phyloP scores from a whole-genome alignment of 176 grass and related monocot genomes.

The Neostapfia colusana region DNA sequence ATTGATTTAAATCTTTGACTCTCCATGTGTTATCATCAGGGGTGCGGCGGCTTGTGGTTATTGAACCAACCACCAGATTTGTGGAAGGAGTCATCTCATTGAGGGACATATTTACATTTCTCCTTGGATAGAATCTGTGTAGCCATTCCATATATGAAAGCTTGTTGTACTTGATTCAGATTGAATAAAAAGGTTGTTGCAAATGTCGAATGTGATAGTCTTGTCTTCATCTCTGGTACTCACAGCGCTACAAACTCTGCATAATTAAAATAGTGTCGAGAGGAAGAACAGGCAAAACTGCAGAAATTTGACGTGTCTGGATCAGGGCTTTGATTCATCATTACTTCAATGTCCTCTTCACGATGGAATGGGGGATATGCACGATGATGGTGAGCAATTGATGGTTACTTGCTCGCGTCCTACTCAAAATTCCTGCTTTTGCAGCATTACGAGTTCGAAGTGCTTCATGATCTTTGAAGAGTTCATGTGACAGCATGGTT shows the following conservation, averaged over 20 bases:
- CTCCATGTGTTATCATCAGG: slow-evolving; percentile 31
- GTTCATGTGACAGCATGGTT: background rate
- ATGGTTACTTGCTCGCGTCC: background rate
- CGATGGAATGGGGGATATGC: too few relatives aligned
- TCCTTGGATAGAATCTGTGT: slow-evolving; percentile 65
- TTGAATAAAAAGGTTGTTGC: slow-evolving; percentile 44
- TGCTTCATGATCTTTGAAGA: background rate
- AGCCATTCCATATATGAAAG: slow-evolving; percentile 57
- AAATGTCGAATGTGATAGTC: slow-evolving; percentile 34
- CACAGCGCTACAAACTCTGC: background rate
- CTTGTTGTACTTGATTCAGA: slow-evolving; percentile 41
- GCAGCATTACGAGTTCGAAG: background rate
- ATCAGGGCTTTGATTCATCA: background rate
- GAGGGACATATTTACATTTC: slow-evolving; percentile 58
- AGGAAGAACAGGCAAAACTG: background rate
- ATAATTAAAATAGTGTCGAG: background rate
- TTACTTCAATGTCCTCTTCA: background rate
- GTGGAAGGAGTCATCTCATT: slow-evolving; percentile 73
- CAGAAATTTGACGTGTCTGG: background rate
- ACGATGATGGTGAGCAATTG: background rate
- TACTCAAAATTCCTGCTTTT: background rate
- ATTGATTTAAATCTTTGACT: slow-evolving; percentile 14
- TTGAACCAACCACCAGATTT: slow-evolving; percentile 56
- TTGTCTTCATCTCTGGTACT: background rate
- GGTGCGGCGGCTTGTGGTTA: slow-evolving; percentile 53